These are phyloP conservation scores for Hirsutella minnesotensis DNA, from an alignment of 2,329 filamentous ascomycete species.

Conservation along the genomic window DNA sequence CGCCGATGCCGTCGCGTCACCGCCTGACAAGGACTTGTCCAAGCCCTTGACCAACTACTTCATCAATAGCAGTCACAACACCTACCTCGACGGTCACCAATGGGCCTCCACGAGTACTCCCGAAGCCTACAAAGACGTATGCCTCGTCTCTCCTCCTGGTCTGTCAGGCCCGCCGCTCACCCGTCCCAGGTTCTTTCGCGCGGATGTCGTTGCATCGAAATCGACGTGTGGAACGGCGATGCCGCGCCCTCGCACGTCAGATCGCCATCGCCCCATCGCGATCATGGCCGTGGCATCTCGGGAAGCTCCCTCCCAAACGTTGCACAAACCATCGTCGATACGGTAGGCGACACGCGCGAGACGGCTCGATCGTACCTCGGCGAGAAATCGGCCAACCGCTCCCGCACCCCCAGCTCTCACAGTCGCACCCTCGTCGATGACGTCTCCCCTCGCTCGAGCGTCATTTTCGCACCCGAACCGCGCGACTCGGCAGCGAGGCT, in stretches of 20 bases:
- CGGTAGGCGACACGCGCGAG: slow-evolving; percentile 18
- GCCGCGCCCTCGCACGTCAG: slow-evolving; percentile 21
- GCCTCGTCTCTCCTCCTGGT: slow-evolving; percentile 15
- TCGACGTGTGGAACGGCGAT: slow-evolving; percentile 84
- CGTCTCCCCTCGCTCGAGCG: slow-evolving; percentile 18
- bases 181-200: slow-evolving; percentile 50
- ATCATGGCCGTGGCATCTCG: slow-evolving; percentile 36
- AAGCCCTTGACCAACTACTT: slow-evolving; percentile 79
- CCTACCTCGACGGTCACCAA: slow-evolving; percentile 81
- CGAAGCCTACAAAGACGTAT: slow-evolving; percentile 64
- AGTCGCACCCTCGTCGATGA: slow-evolving; percentile 18
- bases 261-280: slow-evolving; percentile 25
- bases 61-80: slow-evolving; percentile 91
- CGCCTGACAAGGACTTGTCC: slow-evolving; percentile 42
- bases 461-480: slow-evolving; percentile 13
- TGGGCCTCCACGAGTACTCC: slow-evolving; percentile 65
- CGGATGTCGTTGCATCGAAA: slow-evolving; percentile 84
- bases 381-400: slow-evolving; percentile 13
- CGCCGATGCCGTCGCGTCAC: slow-evolving; percentile 31
- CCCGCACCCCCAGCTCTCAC: slow-evolving; percentile 27
- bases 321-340: slow-evolving; percentile 27
- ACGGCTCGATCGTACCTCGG: slow-evolving; percentile 14
- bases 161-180: neutral
- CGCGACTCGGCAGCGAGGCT: slow-evolving; percentile 22
- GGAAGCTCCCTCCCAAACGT: slow-evolving; percentile 33